Conservation (phyloP, 768 basidiomycete genomes). For the Phylloporus sp. region DNA sequence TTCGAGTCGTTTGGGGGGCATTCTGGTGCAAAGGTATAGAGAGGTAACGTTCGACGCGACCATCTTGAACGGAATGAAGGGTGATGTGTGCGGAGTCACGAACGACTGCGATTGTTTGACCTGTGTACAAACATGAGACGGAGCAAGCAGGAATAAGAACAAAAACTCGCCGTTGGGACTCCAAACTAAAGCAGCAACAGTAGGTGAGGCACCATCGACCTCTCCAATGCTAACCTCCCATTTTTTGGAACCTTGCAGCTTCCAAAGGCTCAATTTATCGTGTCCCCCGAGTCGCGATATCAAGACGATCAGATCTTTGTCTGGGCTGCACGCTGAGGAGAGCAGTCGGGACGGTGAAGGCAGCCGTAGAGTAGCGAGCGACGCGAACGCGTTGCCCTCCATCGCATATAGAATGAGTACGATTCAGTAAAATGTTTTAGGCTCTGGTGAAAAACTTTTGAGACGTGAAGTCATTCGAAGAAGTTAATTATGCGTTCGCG, state of each 20-base stretch:
- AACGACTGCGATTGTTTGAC: constrained; percentile 67
- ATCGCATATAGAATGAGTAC: constrained; percentile 21
- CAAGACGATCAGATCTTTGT: constrained; percentile 74
- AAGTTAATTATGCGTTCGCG: constrained; percentile 24
- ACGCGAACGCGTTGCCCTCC: constrained; percentile 46
- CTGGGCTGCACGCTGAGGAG: constrained; percentile 71
- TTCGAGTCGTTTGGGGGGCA: constrained; percentile 14
- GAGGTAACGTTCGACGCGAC: constrained; percentile 49
- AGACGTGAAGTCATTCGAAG: constrained; percentile 12
- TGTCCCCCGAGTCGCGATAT: constrained; percentile 63
- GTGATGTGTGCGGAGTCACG: constrained; percentile 66
- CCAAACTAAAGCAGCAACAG: constrained; percentile 66
- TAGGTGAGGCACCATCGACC: constrained; percentile 40
- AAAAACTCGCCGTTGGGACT: constrained; percentile 68
- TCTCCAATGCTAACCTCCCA: constrained; percentile 76
- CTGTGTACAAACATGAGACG: constrained; percentile 30
- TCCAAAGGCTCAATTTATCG: constrained; percentile 76
- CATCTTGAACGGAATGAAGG: constrained; percentile 78
- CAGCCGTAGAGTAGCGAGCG: constrained; percentile 54
- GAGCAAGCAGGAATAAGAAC: background rate
- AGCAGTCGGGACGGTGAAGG: constrained; percentile 57
- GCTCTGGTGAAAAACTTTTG: constrained; percentile 7
- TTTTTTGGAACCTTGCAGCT: constrained; percentile 71
- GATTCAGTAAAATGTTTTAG: background rate
- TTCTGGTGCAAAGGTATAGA: constrained; percentile 28